phyloP scores from a whole-genome alignment of 352 stramenopile species.

The Aphanomyces invadans region DNA sequence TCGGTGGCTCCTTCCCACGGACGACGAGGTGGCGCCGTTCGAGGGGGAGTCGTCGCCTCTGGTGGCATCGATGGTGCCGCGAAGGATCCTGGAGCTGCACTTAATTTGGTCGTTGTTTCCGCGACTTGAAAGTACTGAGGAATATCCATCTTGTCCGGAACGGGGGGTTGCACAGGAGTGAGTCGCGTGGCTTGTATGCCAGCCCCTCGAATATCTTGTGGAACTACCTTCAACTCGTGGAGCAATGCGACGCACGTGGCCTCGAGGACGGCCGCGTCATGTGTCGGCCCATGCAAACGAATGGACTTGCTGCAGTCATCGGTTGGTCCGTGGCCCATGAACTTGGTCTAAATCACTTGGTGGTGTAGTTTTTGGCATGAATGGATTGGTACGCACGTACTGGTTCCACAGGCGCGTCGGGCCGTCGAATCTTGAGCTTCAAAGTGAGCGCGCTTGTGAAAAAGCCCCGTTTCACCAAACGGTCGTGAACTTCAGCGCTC shows the following conservation, averaged over 20 bases:
- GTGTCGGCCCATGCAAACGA: slow-evolving; percentile 44
- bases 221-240: slow-evolving; percentile 46
- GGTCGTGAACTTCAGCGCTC: slow-evolving; percentile 55
- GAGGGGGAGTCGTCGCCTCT: too few relatives aligned
- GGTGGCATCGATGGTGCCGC: too few relatives aligned
- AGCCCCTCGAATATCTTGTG: slow-evolving; percentile 58
- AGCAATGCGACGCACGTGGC: slow-evolving; percentile 51
- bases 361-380: too few relatives aligned
- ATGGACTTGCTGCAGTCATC: slow-evolving; percentile 81
- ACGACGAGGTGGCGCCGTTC: too few relatives aligned
- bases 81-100: too few relatives aligned
- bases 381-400: too few relatives aligned
- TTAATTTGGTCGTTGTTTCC: too few relatives aligned
- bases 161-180: slow-evolving; percentile 16
- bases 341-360: too few relatives aligned
- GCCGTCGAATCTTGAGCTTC: slow-evolving; percentile 71
- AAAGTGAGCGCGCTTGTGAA: slow-evolving; percentile 62
- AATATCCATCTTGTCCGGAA: slow-evolving; percentile 16
- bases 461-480: slow-evolving; percentile 56
- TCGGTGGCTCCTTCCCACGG: too few relatives aligned
- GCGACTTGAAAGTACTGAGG: background rate
- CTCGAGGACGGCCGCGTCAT: slow-evolving; percentile 46
- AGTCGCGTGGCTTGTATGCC: slow-evolving; percentile 75
- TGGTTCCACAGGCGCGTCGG: slow-evolving; percentile 58
- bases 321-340: slow-evolving; percentile 79